A percentile compares a stretch with the other conserved stretches of the same genome.
phyloP scores from a whole-genome alignment of 305 asterid species.

The Coffea humblotiana region DNA sequence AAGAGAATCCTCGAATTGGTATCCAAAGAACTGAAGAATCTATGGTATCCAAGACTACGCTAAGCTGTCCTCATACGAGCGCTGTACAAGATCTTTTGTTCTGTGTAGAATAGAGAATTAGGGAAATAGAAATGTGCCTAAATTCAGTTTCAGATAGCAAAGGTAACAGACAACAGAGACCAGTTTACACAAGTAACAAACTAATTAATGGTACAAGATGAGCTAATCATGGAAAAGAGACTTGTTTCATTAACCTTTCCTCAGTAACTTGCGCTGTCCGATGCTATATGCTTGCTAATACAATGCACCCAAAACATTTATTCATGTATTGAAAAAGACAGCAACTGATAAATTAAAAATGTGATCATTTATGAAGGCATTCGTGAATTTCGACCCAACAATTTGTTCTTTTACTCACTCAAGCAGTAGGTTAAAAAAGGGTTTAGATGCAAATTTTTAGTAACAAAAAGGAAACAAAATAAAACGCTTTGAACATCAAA shows the following conservation, averaged over 20 bases:
- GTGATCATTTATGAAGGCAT: not conserved
- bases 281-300: not conserved
- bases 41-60: not conserved
- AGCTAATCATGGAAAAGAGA: not conserved
- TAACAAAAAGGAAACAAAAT: not conserved
- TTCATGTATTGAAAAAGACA: not conserved
- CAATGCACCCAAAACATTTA: not conserved
- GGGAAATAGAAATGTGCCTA: not conserved
- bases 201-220: not conserved
- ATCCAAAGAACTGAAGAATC: not conserved
- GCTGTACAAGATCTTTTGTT: not conserved
- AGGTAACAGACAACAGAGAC: not conserved
- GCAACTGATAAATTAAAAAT: not conserved
- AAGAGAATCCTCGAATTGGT: not conserved
- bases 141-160: not conserved
- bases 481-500: not conserved
- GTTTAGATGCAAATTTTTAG: not conserved
- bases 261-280: not conserved
- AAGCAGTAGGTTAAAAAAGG: not conserved
- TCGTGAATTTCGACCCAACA: not conserved
- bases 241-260: not conserved
- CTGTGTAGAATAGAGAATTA: not conserved
- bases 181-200: constrained; percentile 5
- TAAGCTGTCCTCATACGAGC: not conserved
- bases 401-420: not conserved